Conservation (phyloP, 768 basidiomycete species). For the Rubroboletus satanas region DNA sequence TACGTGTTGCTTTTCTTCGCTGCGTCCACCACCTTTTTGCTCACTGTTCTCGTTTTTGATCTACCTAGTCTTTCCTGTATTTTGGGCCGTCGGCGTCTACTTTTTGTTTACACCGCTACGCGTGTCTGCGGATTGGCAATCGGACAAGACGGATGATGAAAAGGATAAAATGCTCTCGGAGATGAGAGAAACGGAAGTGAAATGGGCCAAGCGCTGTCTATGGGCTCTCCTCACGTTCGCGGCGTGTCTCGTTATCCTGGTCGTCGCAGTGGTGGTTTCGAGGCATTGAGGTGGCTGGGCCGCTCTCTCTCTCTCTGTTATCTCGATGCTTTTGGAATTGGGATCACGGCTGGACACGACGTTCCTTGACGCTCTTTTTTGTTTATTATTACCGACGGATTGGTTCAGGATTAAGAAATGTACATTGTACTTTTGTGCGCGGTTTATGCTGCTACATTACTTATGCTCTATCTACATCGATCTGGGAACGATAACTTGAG, state of each 20-base stretch:
- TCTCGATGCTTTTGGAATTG: not conserved
- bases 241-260: conserved; percentile 33
- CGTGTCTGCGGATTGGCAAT: conserved; percentile 49
- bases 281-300: conserved; percentile 19
- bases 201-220: conserved; percentile 57
- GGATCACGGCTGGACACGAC: not conserved
- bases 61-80: conserved; percentile 52
- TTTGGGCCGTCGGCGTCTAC: conserved; percentile 57
- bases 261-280: conserved; percentile 20
- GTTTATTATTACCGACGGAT: not conserved
- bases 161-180: conserved; percentile 42
- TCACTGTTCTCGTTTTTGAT: not conserved
- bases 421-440: conserved; percentile 5
- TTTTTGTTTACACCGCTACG: conserved; percentile 54
- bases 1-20: conserved; percentile 28
- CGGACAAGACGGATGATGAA: conserved; percentile 53
- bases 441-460: not conserved
- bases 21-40: not conserved
- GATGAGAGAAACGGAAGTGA: conserved; percentile 47
- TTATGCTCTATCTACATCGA: conserved; percentile 6
- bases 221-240: conserved; percentile 48
- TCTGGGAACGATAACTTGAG: not conserved
- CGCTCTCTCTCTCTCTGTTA: not conserved
- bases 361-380: conserved; percentile 8
- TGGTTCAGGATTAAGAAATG: not conserved